A percentile compares a stretch with the other conserved stretches of the same genome.
phyloP scores from a whole-genome alignment of 2,329 filamentous ascomycete species.

The Penicillium sp. region DNA sequence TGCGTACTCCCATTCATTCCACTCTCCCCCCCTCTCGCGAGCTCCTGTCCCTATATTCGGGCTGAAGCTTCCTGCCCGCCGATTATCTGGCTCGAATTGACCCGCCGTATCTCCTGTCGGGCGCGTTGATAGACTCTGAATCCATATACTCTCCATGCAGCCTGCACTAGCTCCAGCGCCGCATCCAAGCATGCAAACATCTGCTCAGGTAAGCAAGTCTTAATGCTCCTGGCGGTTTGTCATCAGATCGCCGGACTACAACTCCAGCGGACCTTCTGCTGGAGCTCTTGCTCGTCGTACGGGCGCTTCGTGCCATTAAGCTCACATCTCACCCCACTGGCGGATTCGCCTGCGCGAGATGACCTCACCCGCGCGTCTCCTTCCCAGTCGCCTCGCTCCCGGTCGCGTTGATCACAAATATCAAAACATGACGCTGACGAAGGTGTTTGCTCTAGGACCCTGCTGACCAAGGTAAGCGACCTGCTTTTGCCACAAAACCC shows the following conservation, averaged over 20 bases:
- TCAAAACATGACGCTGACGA: constrained; percentile 16
- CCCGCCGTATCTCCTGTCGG: constrained; percentile 16
- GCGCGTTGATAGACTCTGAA: constrained; percentile 25
- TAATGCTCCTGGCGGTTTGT: constrained; percentile 41
- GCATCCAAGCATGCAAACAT: constrained; percentile 53
- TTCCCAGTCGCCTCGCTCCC: constrained; percentile 1
- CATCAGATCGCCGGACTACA: constrained; percentile 34
- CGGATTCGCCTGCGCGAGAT: constrained; percentile 9
- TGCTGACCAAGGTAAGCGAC: constrained; percentile 51
- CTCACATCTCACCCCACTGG: constrained; percentile 2
- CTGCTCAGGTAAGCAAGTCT: constrained; percentile 59
- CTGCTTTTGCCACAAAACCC: constrained; percentile 21
- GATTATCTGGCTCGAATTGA: constrained; percentile 24
- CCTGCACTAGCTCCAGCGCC: constrained; percentile 54
- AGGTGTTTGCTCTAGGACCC: constrained; percentile 41
- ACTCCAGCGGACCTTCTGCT: not conserved
- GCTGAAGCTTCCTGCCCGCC: constrained; percentile 4
- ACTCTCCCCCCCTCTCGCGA: constrained; percentile 19
- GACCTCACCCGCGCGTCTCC: constrained; percentile 13
- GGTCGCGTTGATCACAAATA: constrained; percentile 18
- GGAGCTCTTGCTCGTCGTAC: not conserved
- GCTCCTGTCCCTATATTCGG: constrained; percentile 15
- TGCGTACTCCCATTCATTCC: constrained; percentile 29
- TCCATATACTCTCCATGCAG: constrained; percentile 43
- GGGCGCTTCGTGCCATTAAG: not conserved